Percentiles rank a stretch among this genome's conserved stretches.
Conservation (phyloP, 2,329 filamentous ascomycete species). For the Fusarium decemcellulare region DNA sequence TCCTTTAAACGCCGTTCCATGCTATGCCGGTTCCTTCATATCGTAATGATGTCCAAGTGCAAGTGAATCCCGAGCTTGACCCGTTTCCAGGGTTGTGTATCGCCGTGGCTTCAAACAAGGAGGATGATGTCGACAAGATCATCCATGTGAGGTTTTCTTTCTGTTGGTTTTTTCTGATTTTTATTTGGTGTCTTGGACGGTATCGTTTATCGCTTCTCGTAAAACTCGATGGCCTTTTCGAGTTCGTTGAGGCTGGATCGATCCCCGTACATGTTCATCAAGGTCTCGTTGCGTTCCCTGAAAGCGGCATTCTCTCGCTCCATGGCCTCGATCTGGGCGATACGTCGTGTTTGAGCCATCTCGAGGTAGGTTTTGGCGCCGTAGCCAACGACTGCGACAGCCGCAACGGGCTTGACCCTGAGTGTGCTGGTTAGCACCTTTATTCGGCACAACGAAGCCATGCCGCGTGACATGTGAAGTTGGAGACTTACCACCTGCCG, state of each 20-base stretch:
- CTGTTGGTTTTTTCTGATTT: constrained; percentile 5
- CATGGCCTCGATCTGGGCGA: constrained; percentile 47
- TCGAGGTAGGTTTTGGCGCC: constrained; percentile 53
- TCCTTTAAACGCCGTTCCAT: constrained; percentile 41
- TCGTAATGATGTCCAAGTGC: constrained; percentile 29
- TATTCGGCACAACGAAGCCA: not conserved
- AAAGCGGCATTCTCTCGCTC: constrained; percentile 54
- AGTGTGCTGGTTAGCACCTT: constrained; percentile 23
- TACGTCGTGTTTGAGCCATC: constrained; percentile 45
- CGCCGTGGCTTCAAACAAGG: constrained; percentile 27
- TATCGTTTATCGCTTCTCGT: constrained; percentile 55
- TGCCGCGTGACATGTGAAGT: constrained; percentile 5
- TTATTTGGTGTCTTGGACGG: constrained; percentile 4
- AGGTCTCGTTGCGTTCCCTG: constrained; percentile 56
- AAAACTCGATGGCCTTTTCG: constrained; percentile 63
- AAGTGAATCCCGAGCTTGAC: constrained; percentile 28
- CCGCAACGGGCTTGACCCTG: constrained; percentile 52
- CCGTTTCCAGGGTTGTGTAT: constrained; percentile 16
- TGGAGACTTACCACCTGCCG: constrained; percentile 39
- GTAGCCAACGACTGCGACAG: constrained; percentile 52
- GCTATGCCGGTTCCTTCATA: constrained; percentile 28
- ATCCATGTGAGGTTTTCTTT: constrained; percentile 6
- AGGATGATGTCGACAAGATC: constrained; percentile 11
- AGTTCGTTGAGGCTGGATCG: constrained; percentile 63
- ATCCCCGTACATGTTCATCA: constrained; percentile 66